Conservation (phyloP, 2,329 filamentous ascomycete species). For the Fusarium illudens region DNA sequence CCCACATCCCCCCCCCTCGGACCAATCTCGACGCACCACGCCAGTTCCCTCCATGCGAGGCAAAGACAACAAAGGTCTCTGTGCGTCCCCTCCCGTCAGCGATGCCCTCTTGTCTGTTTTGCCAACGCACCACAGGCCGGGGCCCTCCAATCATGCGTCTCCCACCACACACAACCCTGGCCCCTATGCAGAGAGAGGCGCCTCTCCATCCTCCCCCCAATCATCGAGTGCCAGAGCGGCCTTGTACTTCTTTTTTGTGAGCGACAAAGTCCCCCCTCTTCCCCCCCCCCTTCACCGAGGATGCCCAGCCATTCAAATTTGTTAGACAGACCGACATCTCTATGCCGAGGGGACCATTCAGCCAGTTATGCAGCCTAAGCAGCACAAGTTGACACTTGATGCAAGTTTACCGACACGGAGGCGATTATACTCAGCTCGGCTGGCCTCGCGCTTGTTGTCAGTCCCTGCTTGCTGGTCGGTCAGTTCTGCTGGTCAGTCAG, state of each 20-base stretch:
- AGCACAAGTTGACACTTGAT: not conserved
- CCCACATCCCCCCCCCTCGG: conserved; percentile 7
- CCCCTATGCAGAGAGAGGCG: conserved; percentile 14
- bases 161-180: conserved; percentile 20
- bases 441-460: not conserved
- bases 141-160: conserved; percentile 43
- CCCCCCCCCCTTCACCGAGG: conserved; percentile 23
- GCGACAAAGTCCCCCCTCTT: not conserved
- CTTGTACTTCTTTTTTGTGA: conserved; percentile 11
- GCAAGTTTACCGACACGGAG: not conserved
- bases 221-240: conserved; percentile 35
- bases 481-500: no score
- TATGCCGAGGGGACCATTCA: not conserved
- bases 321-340: conserved; percentile 34
- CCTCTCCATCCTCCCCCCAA: conserved; percentile 22
- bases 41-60: conserved; percentile 37
- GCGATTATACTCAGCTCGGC: conserved; percentile 24
- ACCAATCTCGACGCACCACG: conserved; percentile 34
- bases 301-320: conserved; percentile 24
- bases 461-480: no score
- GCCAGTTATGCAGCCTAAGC: conserved; percentile 30
- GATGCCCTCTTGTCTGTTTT: conserved; percentile 12
- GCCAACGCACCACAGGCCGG: conserved; percentile 33
- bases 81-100: conserved; percentile 22
- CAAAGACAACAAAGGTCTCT: conserved; percentile 36